phyloP scores from a whole-genome alignment of 208 protist genomes.

The Leishmania guyanensis region DNA sequence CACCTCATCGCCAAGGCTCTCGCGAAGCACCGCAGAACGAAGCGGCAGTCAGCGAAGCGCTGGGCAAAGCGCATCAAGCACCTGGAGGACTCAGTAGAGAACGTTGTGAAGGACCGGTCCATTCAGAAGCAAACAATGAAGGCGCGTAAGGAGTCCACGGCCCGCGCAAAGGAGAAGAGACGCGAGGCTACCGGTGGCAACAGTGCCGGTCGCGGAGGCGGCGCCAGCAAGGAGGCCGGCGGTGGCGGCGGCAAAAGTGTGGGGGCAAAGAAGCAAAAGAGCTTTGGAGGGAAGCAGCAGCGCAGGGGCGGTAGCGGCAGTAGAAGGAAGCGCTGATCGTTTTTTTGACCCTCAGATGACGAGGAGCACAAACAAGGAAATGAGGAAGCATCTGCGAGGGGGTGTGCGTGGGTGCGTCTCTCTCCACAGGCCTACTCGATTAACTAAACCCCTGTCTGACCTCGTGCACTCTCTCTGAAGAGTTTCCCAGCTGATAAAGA shows the following conservation, averaged over 20 bases:
- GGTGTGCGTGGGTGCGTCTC: neutral
- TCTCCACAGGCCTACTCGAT: neutral
- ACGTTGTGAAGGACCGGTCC: slow-evolving; percentile 64
- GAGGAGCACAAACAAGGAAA: neutral
- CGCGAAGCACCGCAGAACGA: slow-evolving; percentile 76
- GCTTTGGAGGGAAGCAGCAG: slow-evolving; percentile 11
- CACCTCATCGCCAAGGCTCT: slow-evolving; percentile 62
- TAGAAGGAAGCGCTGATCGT: slow-evolving; percentile 6
- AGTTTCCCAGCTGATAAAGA: neutral
- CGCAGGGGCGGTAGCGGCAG: neutral
- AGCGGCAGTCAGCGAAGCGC: slow-evolving; percentile 76
- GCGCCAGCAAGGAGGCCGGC: neutral
- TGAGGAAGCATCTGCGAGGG: neutral
- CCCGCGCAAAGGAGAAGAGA: slow-evolving; percentile 35
- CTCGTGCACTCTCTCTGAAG: neutral
- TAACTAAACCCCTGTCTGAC: neutral
- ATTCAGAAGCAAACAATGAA: slow-evolving; percentile 40
- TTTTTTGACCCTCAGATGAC: neutral
- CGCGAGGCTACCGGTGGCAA: neutral
- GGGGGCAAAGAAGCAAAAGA: slow-evolving; percentile 18
- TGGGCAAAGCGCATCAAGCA: slow-evolving; percentile 70
- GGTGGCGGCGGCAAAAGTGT: slow-evolving; percentile 13
- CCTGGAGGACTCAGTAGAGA: slow-evolving; percentile 72
- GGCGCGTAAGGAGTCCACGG: slow-evolving; percentile 33
- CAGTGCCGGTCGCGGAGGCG: neutral